Base-by-base conservation (phyloP, 306 rosid genomes). In the Vigna angularis region DNA sequence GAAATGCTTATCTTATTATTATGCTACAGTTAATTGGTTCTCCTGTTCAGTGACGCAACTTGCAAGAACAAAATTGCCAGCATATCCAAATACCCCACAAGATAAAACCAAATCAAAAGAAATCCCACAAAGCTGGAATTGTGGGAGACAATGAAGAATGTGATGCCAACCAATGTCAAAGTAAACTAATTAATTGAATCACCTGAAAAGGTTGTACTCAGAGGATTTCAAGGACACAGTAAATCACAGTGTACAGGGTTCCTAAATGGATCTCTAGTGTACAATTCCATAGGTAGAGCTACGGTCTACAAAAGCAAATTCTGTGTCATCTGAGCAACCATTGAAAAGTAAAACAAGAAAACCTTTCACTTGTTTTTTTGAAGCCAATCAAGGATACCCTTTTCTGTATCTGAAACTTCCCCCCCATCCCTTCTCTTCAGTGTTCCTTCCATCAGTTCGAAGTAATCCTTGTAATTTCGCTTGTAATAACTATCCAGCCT, bases 391-490 rank as follows among this genome's bases (percentile, higher is more conserved):
- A 86, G 88, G 44, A 94, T 94, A 40, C 87, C 92, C 82, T 92
- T 94, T 83, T 94, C 97, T 73, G 97, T 52, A 56, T 94, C 91
- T 1, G 94, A 84, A 79, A 92, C 86, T 48, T 86, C 57, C 17
- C 68, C 57, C 17, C 68, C 86, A 42, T 86, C 36, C 32, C 87
- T 89, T 7, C 40, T 87, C 81, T 52, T 87, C 81, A 90, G 61
- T 45, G 91, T 66, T 62, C 93, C 97, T 86, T 85, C 95, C 79
- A 89, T 83, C 45, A 85, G 87, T 73, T 90, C 97, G 79, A 94
- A 94, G 85, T 94, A 92, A 74, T 94, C 97, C 90, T 92, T 94
- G 92, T 94, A 94, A 65, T 92, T 92, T 36, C 97, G 90, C 88
- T 83, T 94, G 93, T 92, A 92, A 72, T 88, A 92, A 85, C 88